Conservation (phyloP, 148 eudicot species). For the Chenopodium quinoa region DNA sequence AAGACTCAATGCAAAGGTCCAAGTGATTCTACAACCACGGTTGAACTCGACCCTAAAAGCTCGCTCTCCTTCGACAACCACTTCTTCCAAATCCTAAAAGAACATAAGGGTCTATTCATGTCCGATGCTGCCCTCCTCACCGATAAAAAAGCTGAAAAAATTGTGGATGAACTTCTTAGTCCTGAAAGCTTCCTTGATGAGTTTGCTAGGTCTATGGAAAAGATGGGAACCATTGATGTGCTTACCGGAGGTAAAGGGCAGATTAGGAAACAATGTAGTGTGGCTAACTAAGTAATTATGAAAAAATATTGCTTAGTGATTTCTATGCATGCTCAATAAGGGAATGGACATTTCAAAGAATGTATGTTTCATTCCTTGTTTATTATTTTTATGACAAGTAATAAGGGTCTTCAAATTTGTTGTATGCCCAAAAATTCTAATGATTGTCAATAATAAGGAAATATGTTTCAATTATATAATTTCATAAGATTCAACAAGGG, state of each 20-base stretch:
- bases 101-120: slow-evolving; percentile 22
- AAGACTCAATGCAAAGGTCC: slow-evolving; percentile 14
- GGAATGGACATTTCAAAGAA: too few species aligned
- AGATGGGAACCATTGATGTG: slow-evolving; percentile 27
- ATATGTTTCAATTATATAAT: too few species aligned
- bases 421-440: too few species aligned
- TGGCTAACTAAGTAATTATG: slow-evolving; percentile 7
- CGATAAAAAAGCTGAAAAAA: not conserved
- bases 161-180: slow-evolving; percentile 7
- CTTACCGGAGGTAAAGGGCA: slow-evolving; percentile 26
- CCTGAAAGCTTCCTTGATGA: slow-evolving; percentile 13
- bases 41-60: slow-evolving; percentile 25
- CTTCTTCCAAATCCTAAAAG: slow-evolving; percentile 12
- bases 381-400: too few species aligned
- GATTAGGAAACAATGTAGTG: slow-evolving; percentile 30
- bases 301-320: too few species aligned
- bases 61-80: slow-evolving; percentile 22
- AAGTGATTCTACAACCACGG: slow-evolving; percentile 11
- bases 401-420: too few species aligned
- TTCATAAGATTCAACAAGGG: too few species aligned
- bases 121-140: slow-evolving; percentile 35
- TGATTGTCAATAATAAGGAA: too few species aligned
- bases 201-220: slow-evolving; percentile 30
- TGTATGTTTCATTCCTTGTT: too few species aligned
- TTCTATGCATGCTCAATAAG: too few species aligned